Percentiles rank a stretch among this genome's conserved stretches.
These are phyloP conservation scores for Tubosaeta sp. DNA, from an alignment of 768 basidiomycete species.

Conservation along the genomic window DNA sequence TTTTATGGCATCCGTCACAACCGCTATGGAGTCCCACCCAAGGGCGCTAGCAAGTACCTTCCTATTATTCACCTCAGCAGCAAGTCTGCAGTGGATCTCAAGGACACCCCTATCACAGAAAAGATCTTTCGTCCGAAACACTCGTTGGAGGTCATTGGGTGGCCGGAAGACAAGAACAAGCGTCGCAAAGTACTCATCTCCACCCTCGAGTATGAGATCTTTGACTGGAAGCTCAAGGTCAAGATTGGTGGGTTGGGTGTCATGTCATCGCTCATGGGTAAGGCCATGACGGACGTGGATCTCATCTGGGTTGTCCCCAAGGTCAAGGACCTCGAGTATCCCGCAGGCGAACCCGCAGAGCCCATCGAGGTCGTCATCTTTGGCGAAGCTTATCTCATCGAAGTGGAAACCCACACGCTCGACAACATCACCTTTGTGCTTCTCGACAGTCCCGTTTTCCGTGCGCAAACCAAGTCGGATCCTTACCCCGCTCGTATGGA, in stretches of 20 bases:
- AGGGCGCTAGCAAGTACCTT: slow-evolving; percentile 74
- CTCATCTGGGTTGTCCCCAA: slow-evolving; percentile 92
- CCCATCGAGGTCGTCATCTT: slow-evolving; percentile 97
- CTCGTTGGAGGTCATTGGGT: slow-evolving; percentile 79
- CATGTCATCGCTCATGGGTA: slow-evolving; percentile 97
- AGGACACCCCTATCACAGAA: slow-evolving; percentile 64
- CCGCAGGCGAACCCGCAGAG: slow-evolving; percentile 84
- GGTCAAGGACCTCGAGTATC: slow-evolving; percentile 92
- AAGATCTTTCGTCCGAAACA: slow-evolving; percentile 66
- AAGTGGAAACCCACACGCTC: slow-evolving; percentile 87
- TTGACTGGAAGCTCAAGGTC: slow-evolving; percentile 97
- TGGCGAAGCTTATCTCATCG: slow-evolving; percentile 91
- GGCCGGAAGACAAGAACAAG: slow-evolving; percentile 92
- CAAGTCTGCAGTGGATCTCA: slow-evolving; percentile 69
- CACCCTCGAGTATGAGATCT: slow-evolving; percentile 92
- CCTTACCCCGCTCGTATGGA: slow-evolving; percentile 98
- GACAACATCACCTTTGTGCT: slow-evolving; percentile 97
- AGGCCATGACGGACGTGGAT: slow-evolving; percentile 96
- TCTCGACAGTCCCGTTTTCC: slow-evolving; percentile 93
- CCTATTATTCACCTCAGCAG: slow-evolving; percentile 68
- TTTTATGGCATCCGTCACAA: slow-evolving; percentile 97
- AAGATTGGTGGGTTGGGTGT: slow-evolving; percentile 97
- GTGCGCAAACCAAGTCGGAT: slow-evolving; percentile 92
- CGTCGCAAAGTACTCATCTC: slow-evolving; percentile 88
- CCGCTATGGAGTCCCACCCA: slow-evolving; percentile 79